phyloP scores from a whole-genome alignment of 768 basidiomycete genomes.

The Lyophyllum decastes region DNA sequence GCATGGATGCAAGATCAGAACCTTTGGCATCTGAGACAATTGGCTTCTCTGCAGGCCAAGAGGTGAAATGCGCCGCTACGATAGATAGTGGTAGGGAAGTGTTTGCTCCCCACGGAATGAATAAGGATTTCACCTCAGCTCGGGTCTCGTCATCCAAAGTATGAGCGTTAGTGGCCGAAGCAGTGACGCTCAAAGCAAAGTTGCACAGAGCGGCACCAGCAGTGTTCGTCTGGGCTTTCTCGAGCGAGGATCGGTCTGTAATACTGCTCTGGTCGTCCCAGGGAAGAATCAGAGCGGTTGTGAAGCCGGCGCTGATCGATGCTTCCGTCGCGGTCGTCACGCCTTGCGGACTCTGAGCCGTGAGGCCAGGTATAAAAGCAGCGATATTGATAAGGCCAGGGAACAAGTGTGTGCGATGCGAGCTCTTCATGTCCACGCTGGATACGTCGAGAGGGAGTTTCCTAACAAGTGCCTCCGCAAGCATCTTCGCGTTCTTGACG shows the following conservation, averaged over 20 bases:
- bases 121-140: conserved; percentile 82
- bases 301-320: conserved; percentile 88
- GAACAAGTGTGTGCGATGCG: conserved; percentile 86
- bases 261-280: conserved; percentile 63
- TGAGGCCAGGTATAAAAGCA: conserved; percentile 79
- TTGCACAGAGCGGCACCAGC: conserved; percentile 77
- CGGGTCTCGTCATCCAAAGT: conserved; percentile 72
- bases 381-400: conserved; percentile 90
- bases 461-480: conserved; percentile 90
- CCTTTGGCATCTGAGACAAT: conserved; percentile 93
- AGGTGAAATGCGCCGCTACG: conserved; percentile 84
- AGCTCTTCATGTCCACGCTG: conserved; percentile 90
- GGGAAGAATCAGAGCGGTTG: conserved; percentile 79
- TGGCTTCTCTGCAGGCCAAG: conserved; percentile 91
- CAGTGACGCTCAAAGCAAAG: conserved; percentile 81
- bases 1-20: conserved; percentile 88
- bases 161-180: conserved; percentile 66
- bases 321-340: conserved; percentile 74
- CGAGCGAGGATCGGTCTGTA: conserved; percentile 66
- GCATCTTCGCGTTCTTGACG: conserved; percentile 96
- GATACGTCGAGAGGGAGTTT: conserved; percentile 91
- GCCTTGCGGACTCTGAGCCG: conserved; percentile 54
- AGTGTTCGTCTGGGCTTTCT: conserved; percentile 67
- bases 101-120: conserved; percentile 71
- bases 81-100: conserved; percentile 62